Percentiles rank a stretch among this genome's conserved stretches.
These are phyloP conservation scores for Pseudotsuga menziesii DNA, from an alignment of 75 land plant species.

Conservation along the genomic window DNA sequence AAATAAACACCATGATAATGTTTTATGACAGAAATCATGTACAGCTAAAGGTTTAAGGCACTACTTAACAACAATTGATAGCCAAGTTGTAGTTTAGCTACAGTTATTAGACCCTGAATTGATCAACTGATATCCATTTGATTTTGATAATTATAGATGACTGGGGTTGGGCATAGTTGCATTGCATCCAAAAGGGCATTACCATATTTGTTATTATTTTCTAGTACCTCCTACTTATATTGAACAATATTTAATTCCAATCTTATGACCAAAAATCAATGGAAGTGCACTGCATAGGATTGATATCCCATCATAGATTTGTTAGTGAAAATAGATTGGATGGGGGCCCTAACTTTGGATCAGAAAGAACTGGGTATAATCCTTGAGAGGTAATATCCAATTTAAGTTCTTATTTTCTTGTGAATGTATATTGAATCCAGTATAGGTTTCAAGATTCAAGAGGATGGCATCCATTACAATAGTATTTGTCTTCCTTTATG, in stretches of 20 bases:
- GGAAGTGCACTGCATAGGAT: constrained; percentile 66
- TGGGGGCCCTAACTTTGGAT: constrained; percentile 51
- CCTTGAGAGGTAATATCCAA: constrained; percentile 78
- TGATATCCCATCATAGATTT: constrained; percentile 71
- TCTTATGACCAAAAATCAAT: constrained; percentile 46
- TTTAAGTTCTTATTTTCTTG: constrained; percentile 93
- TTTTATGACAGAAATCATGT: constrained; percentile 35
- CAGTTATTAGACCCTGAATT: constrained; percentile 27
- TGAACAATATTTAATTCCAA: constrained; percentile 33
- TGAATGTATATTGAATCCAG: too few relatives aligned
- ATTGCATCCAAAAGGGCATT: constrained; percentile 9
- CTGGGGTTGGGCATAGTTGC: not conserved
- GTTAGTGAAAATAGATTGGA: constrained; percentile 49
- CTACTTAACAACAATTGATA: constrained; percentile 1
- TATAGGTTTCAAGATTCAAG: too few relatives aligned
- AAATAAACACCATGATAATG: constrained; percentile 80
- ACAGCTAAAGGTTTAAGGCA: constrained; percentile 27
- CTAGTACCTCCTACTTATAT: constrained; percentile 1
- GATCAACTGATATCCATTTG: constrained; percentile 56
- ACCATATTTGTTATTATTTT: constrained; percentile 11
- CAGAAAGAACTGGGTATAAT: constrained; percentile 71
- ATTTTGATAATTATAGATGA: constrained; percentile 14
- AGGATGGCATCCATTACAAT: too few relatives aligned
- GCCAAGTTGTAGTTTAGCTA: constrained; percentile 5
- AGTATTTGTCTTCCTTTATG: too few relatives aligned